Evolutionary conservation across 2,329 filamentous ascomycete species (phyloP), one percentile per base, ranked within the genome.

Genomic region (Clarireedia sp.): DNA sequence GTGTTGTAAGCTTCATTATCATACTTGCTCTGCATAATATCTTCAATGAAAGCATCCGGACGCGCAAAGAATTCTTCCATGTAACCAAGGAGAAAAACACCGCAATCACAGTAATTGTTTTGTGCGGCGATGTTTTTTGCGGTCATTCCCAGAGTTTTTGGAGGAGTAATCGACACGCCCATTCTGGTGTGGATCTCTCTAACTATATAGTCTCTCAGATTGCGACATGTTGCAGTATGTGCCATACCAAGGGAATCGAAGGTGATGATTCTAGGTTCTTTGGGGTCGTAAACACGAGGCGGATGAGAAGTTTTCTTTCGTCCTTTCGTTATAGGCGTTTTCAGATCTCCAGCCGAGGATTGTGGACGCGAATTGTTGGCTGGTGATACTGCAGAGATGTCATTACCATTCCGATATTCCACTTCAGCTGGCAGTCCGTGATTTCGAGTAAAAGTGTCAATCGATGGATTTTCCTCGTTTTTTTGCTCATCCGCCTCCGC

Each of bases 31-130:
- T 75, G 78, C 5, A 96, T 73, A 17, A 95, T 73, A 58, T 80
- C 84, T 19, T 73, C 72, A 16, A 88, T 76, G 61, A 95, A 94
- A 0, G 67, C 69, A 59, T 89, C 82, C 0, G 92, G 92, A 57
- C 89, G 73, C 51, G 82, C 77, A 16, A 95, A 78, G 60, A 99
- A 96, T 60, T 87, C 83, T 61, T 90, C 81, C 52, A 95, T 77
- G 65, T 97, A 99, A 2, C 85, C 87, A 3, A 96, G 74, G 3
- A 97, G 74, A 63, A 87, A 99, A 0, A 96, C 74, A 8, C 94
- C 94, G 65, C 94, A 99, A 68, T 99, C 94, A 59, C 82, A 91
- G 63, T 79, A 87, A 66, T 99, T 97, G 48, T 81, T 73, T 69
- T 99, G 94, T 58, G 80, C 73, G 0, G 94, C 92, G 14, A 96